Base-by-base conservation (phyloP, 106 monocot genomes). In the Dendrobium officinale region DNA sequence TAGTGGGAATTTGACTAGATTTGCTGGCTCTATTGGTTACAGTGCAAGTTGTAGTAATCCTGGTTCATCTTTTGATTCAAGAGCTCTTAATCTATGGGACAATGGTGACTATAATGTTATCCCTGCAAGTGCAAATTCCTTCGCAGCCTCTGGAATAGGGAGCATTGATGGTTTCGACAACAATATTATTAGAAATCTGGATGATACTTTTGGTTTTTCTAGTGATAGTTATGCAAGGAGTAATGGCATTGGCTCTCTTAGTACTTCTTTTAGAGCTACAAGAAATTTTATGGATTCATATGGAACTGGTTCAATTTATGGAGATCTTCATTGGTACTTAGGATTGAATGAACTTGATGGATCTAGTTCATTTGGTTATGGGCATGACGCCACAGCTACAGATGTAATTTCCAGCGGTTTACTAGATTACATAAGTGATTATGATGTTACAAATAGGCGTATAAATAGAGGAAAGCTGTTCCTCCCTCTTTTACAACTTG, bases 281-380 rank as follows among this genome's bases (percentile, higher is more conserved):
- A 81, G 48, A 45, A 82, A 82, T 54, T 88, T 85, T 81, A 73
- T 88, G 22, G 87, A 87, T 54, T 68, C 85, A 49, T 95, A 88
- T 79, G 83, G 88, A 61, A 79, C 81, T 42, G 84, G 84, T 86
- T 86, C 91, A 26, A 86, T 94, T 73, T 94, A 91, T 81, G 88
- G 90, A 56, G 92, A 92, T 51, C 83, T 88, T 66, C 89, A 90
- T 42, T 95, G 95, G 95, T 80, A 85, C 9, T 90, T 88, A 43
- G 79, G 72, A 19, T 77, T 86, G 0, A 83, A 82, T 67, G 92
- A 92, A 77, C 87, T 95, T 75, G 92, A 88, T 77, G 81, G 55
- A 11, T 75, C 86, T 64, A 79, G 84, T 79, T 75, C 84, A 45
- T 92, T 88, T 83, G 76, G 79, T 54, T 86, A 85, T 85, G 84